Base-by-base conservation (phyloP, 2,329 filamentous ascomycete genomes). In the Alternaria incomplexa region DNA sequence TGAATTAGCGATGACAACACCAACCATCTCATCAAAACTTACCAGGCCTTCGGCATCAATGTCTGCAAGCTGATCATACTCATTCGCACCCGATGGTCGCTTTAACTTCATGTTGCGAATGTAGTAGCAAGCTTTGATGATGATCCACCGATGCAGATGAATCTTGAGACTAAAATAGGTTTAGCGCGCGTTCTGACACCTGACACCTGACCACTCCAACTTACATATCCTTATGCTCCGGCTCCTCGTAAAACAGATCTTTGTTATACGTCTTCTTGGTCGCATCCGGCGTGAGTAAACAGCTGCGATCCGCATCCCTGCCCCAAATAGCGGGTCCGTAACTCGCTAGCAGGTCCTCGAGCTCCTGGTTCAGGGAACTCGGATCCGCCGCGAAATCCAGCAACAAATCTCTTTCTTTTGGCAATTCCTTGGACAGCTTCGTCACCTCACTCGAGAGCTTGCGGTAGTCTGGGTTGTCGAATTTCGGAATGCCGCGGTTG, bases 121-220 rank as follows among this genome's bases (percentile, higher is more conserved):
- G 55, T 77, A 78, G 57, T 79, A 78, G 66, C 77, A 79, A 28
- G 77, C 77, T 66, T 79, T 79, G 74, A 79, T 78, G 70, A 78
- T 75, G 65, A 79, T 77, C 77, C 77, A 79, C 61, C 77, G 75
- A 61, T 79, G 77, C 66, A 79, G 66, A 52, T 79, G 77, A 51
- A 76, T 74, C 61, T 78, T 77, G 56, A 79, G 74, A 45, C 76
- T 77, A 56, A 6, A 63, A 30, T 20, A 51, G 43, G 48, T 26
- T 70, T 66, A 72, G 67, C 50, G 53, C 45, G 30, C 20, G 17
- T 25, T 9, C 53, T 32, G 55, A 54, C 63, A 62, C 51, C 28
- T 50, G 23, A 46, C 50, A 60, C 51, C 30, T 52, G 48, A 56
- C 40, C 53, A 56, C 47, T 20, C 43, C 51, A 52, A 62, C 74